These are phyloP conservation scores for Chloranthus sessilifolius DNA, from an alignment of 164 flowering plant genomes.

Conservation along the genomic window DNA sequence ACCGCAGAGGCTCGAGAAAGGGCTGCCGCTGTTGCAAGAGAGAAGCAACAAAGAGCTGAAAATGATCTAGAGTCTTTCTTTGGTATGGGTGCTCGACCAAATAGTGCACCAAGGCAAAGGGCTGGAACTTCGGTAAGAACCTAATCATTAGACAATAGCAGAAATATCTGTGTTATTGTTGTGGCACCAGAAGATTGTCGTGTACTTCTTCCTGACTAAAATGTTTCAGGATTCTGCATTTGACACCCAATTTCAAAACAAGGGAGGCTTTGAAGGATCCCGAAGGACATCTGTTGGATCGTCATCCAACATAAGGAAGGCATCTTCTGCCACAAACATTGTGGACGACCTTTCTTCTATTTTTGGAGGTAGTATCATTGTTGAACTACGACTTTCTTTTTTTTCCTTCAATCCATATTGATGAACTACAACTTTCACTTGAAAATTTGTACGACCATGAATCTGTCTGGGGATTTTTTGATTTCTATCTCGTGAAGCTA, in stretches of 20 bases:
- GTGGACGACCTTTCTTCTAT: constrained; percentile 81
- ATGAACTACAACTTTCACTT: background rate
- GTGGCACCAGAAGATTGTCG: too few relatives aligned
- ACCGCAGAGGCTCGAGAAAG: constrained; percentile 73
- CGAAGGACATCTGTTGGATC: constrained; percentile 45
- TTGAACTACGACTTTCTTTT: background rate
- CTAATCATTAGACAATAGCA: background rate
- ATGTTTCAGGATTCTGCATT: constrained; percentile 58
- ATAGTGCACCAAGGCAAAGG: constrained; percentile 83
- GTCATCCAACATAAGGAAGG: constrained; percentile 61
- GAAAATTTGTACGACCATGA: too few relatives aligned
- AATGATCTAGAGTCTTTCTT: constrained; percentile 85
- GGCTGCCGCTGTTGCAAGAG: constrained; percentile 73
- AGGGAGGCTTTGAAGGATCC: constrained; percentile 49
- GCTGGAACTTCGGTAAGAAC: constrained; percentile 55
- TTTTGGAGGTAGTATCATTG: constrained; percentile 66
- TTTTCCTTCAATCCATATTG: background rate
- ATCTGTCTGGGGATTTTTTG: background rate
- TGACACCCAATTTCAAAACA: constrained; percentile 55
- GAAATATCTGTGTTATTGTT: background rate
- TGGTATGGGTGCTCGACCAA: constrained; percentile 62
- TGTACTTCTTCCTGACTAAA: background rate
- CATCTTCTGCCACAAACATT: constrained; percentile 72
- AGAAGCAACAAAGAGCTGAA: constrained; percentile 57
- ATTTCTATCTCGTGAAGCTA: constrained; percentile 5